Evolutionary conservation across 192 early-diverging fungal species (phyloP), one percentile per base, ranked within the genome.

Genomic region (Coemansia erecta): DNA sequence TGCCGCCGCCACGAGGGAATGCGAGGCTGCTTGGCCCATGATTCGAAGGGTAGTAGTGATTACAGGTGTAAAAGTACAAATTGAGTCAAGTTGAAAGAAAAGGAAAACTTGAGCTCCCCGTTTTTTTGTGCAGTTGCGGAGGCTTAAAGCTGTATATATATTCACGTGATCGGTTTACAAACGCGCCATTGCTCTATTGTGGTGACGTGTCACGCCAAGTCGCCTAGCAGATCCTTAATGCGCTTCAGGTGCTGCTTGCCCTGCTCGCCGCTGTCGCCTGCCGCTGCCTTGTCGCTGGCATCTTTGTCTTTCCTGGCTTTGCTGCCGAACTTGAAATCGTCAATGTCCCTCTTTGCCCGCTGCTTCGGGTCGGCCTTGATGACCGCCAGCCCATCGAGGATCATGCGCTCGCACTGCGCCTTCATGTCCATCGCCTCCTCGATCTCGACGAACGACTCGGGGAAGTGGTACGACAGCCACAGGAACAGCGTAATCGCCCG

Each of bases 401-500:
- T 86, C 18, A 73, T 39, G 26, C 43, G 48, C 52, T 86, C 84
- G 58, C 73, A 79, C 44, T 55, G 41, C 8, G 35, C 48, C 70
- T 91, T 92, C 40, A 84, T 39, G 28, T 68, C 47, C 10, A 53
- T 18, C 6, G 86, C 79, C 21, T 65, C 60, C 0, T 85, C 82
- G n/a, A 47, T 26, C n/a, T 81, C 66, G 7, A 70, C 66, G 52
- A 89, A 91, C 1, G 63, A 64, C 17, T 84, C 75, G 4, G 87
- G 72, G 62, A 86, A 92, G 58, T 70, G 59, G 57, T 39, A 87
- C 78, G 82, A 72, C 60, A 98, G 73, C 96, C 96, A 98, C 56
- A 94, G 79, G 60, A 95, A 98, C 19, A 93, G 51, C 62, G 91
- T 90, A 22, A 95, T 86, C 1, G 77, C 59, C 44, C 86, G 83